These are phyloP conservation scores for Hypoxylon sp. DNA, from an alignment of 2,329 filamentous ascomycete genomes.

Conservation along the genomic window DNA sequence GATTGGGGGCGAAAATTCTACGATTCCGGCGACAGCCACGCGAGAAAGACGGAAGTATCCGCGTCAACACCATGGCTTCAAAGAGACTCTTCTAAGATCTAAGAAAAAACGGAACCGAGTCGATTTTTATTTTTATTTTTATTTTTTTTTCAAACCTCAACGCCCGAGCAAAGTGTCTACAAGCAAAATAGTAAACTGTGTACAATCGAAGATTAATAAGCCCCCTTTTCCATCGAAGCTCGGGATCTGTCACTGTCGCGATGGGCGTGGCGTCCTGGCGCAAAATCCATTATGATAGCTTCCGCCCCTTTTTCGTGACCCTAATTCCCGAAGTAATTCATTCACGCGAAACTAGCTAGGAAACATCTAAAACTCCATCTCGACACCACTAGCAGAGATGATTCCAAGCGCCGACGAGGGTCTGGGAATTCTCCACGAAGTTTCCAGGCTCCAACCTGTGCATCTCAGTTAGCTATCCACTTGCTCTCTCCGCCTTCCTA, in stretches of 20 bases:
- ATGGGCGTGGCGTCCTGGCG: neutral
- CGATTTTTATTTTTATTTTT: neutral
- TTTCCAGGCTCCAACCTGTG: slow-evolving; percentile 48
- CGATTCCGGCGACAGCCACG: neutral
- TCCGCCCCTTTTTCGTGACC: neutral
- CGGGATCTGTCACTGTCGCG: neutral
- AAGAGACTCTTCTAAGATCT: no score
- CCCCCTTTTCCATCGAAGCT: neutral
- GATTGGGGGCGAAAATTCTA: neutral
- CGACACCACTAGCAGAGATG: slow-evolving; percentile 46
- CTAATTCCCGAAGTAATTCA: neutral
- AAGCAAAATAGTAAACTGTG: neutral
- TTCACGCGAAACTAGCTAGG: neutral
- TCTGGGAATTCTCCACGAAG: slow-evolving; percentile 48
- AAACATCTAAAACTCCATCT: neutral
- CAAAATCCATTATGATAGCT: slow-evolving; percentile 2
- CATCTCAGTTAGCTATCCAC: neutral
- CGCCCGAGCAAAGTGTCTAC: slow-evolving; percentile 2
- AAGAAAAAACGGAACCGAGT: neutral
- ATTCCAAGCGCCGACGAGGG: slow-evolving; percentile 53
- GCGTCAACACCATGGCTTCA: neutral
- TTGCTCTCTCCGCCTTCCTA: neutral
- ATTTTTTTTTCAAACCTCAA: neutral
- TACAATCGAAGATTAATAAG: slow-evolving; percentile 8
- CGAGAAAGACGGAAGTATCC: neutral